Evolutionary conservation across 257 asterid species (phyloP).

Genomic region (Cynanchum wilfordii): DNA sequence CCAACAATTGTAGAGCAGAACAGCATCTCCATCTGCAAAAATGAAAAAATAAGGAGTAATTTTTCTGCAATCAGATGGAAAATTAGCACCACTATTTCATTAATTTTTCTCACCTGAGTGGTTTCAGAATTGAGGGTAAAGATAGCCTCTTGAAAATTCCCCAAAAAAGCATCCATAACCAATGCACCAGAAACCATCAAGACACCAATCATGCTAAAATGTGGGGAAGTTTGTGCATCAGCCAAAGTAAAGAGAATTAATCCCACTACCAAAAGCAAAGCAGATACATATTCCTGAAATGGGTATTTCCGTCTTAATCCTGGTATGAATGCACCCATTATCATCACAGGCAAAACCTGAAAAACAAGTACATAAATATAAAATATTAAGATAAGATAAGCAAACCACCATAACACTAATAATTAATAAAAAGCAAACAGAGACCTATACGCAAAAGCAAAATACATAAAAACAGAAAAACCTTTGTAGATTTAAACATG

Average conservation of each 20-base stretch:
- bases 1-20: slow-evolving; percentile 95
- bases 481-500: slow-evolving; percentile 99
- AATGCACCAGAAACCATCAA: slow-evolving; percentile 81
- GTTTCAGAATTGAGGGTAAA: slow-evolving; percentile 82
- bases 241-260: slow-evolving; percentile 88
- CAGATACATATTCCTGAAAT: slow-evolving; percentile 74
- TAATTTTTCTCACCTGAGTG: too few species aligned
- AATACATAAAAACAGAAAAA: too few species aligned
- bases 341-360: slow-evolving; percentile 92
- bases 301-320: slow-evolving; percentile 86
- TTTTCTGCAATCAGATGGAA: background rate
- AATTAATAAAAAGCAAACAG: too few species aligned
- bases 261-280: slow-evolving; percentile 73
- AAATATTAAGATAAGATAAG: too few species aligned
- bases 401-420: too few species aligned
- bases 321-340: slow-evolving; percentile 96
- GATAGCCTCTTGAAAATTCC: slow-evolving; percentile 91
- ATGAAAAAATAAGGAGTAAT: background rate
- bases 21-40: slow-evolving; percentile 86
- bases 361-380: background rate
- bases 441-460: background rate
- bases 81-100: too few species aligned
- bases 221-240: slow-evolving; percentile 84
- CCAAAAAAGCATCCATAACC: slow-evolving; percentile 79
- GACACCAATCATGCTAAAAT: slow-evolving; percentile 76